Evolutionary conservation across 106 monocot genomes (phyloP), one percentile per base, ranked within the genome.

Genomic region (Dendrobium chrysotoxum): DNA sequence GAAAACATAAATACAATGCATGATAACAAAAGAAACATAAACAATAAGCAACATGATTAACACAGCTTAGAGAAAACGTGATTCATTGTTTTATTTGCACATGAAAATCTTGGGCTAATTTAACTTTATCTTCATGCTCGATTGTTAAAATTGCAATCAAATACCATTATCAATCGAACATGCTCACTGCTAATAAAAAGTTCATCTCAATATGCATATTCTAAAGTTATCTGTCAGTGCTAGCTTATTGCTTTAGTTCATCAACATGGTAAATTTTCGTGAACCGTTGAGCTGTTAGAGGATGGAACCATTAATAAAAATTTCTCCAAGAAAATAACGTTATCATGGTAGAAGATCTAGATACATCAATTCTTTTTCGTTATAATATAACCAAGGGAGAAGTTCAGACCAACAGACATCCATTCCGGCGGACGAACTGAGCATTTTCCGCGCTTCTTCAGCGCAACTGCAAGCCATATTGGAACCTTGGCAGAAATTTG

Each of bases 391-490:
- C 10, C 10, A 17, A 50, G 30, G 1, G 15, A 57, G 28, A 55
- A 75, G 53, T 12, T 79, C 79, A 80, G 53, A 92, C 92, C 89
- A 74, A 92, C 89, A 31, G 87, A 82, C 92, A 92, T 87, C 92
- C 89, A 92, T 40, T 92, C 89, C 0, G 92, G 92, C 2, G 85
- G 40, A 53, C 89, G 85, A 67, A 92, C 73, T 4, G 87, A 79
- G 75, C 92, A 92, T 70, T 92, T 92, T 8, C 89, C 87, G 41
- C 92, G 89, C 61, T 84, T 89, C 82, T 89, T 92, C 44, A 89
- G 78, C 76, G 92, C 92, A 7, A 89, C 85, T 0, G 93, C 93
- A 17, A 96, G 89, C 95, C 95, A 96, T 20, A 96, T 83, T 26
- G 95, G 95, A 47, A 92, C 92, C 77, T 86, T 86, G 35, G 87